Base-by-base conservation (phyloP, 148 eudicot species). In the Heliamphora exappendiculata region DNA sequence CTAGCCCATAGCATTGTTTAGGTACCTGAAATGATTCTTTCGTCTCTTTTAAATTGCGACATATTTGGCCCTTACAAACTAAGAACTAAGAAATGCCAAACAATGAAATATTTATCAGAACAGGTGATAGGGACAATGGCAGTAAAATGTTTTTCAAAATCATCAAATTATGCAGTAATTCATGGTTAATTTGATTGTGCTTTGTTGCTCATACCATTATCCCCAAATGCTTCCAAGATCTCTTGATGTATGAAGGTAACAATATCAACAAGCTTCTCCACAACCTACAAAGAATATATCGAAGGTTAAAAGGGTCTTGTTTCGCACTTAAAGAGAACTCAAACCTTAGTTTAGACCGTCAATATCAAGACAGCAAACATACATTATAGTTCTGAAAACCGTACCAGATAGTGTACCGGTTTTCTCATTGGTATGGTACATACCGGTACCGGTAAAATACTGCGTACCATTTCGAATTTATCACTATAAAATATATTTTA, bases 211-310 rank as follows among this genome's bases (percentile, higher is more conserved):
- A 72, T 89, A 94, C 98, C 97, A 78, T 63, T 78, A 39, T 84
- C 88, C 84, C 84, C 96, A 86, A 94, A 92, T 66, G 85, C 88
- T 83, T 83, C 89, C 14, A 81, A 77, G 80, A 94, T 92, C 81
- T 88, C 88, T 74, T 88, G 92, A 82, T 91, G 97, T 76, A 94
- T 90, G 84, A 87, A 94, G 68, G 90, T 87, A 60, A 91, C 97
- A 55, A 94, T 74, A 80, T 94, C 98, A 76, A 90, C 96, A 74
- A 94, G 91, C 85, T 92, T 94, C 90, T 92, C 98, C 79, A 94
- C 89, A 54, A 94, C 88, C 98, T 94, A 80, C 78, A 83, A 78
- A 72, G 34, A 42, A 22, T 33, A 58, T 9, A 12, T 6, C 17
- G 20, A 1, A 20, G 17, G n/a, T 60, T 37, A 19, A 70, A 42